These are phyloP conservation scores for Pichia sp. DNA, from an alignment of 1,139 yeast species.

Conservation along the genomic window DNA sequence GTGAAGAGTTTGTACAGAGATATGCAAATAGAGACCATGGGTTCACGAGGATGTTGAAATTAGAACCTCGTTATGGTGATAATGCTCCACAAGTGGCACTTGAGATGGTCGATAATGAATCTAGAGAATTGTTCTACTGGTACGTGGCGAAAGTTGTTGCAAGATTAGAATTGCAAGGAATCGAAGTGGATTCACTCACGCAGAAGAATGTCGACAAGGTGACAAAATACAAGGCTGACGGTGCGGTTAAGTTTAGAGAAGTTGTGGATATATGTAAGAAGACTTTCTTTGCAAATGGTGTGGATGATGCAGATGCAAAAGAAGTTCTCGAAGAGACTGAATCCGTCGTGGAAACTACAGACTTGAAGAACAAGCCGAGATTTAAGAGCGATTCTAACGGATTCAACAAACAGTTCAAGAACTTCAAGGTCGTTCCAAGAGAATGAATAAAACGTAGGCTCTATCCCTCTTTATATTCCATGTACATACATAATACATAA, in stretches of 20 bases:
- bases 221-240: slow-evolving; percentile 37
- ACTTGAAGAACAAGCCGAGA: slow-evolving; percentile 21
- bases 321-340: neutral
- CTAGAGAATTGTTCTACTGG: slow-evolving; percentile 71
- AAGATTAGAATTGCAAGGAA: slow-evolving; percentile 59
- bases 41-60: slow-evolving; percentile 73
- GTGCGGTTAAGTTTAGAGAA: slow-evolving; percentile 45
- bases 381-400: slow-evolving; percentile 24
- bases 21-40: slow-evolving; percentile 67
- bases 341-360: neutral
- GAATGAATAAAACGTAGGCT: slow-evolving; percentile 7
- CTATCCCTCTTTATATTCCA: no score
- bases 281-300: slow-evolving; percentile 39
- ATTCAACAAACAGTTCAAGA: slow-evolving; percentile 22
- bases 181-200: slow-evolving; percentile 57
- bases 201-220: slow-evolving; percentile 49
- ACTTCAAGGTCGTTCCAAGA: slow-evolving; percentile 28
- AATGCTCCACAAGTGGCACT: slow-evolving; percentile 86
- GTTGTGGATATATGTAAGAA: slow-evolving; percentile 62
- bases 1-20: slow-evolving; percentile 56
- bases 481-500: neutral
- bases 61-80: slow-evolving; percentile 87
- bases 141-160: slow-evolving; percentile 76
- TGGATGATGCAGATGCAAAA: no score
- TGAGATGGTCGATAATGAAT: slow-evolving; percentile 75